phyloP scores from a whole-genome alignment of 1,139 yeast genomes.

The Candida freyschussii region DNA sequence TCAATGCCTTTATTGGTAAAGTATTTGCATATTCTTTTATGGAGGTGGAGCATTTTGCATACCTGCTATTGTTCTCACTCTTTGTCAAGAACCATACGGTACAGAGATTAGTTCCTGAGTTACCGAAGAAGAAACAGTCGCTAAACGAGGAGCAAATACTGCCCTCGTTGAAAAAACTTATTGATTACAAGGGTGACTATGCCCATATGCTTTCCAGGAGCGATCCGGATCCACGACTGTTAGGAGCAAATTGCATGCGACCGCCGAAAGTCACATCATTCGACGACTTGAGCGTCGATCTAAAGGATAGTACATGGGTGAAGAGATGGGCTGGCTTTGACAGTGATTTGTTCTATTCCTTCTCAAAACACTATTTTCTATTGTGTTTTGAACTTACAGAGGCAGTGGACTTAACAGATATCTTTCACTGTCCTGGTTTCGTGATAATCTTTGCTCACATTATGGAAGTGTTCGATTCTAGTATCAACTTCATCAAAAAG shows the following conservation, averaged over 20 bases:
- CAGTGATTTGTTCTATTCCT: slow-evolving; percentile 61
- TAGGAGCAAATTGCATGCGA: slow-evolving; percentile 17
- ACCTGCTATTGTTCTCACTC: slow-evolving; percentile 55
- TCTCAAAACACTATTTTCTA: slow-evolving; percentile 60
- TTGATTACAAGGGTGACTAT: slow-evolving; percentile 19
- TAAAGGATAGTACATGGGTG: slow-evolving; percentile 44
- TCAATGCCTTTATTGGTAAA: slow-evolving; percentile 77
- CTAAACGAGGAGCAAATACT: not conserved
- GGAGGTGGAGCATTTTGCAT: slow-evolving; percentile 56
- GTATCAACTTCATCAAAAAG: slow-evolving; percentile 17
- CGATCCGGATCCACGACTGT: slow-evolving; percentile 5
- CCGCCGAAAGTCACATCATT: slow-evolving; percentile 17
- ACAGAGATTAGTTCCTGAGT: slow-evolving; percentile 8
- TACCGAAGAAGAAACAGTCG: not conserved
- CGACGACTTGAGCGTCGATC: slow-evolving; percentile 15
- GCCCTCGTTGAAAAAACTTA: slow-evolving; percentile 11
- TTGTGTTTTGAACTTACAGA: slow-evolving; percentile 5
- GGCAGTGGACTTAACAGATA: slow-evolving; percentile 1
- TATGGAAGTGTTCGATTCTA: slow-evolving; percentile 31
- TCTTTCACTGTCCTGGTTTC: slow-evolving; percentile 27
- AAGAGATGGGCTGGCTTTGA: slow-evolving; percentile 51
- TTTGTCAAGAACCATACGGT: slow-evolving; percentile 38
- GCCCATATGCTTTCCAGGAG: slow-evolving; percentile 4
- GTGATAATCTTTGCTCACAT: slow-evolving; percentile 32
- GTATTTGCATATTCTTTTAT: slow-evolving; percentile 66